Evolutionary conservation across 208 protist species (phyloP).

Genomic region (Trypanosoma rangeli): DNA sequence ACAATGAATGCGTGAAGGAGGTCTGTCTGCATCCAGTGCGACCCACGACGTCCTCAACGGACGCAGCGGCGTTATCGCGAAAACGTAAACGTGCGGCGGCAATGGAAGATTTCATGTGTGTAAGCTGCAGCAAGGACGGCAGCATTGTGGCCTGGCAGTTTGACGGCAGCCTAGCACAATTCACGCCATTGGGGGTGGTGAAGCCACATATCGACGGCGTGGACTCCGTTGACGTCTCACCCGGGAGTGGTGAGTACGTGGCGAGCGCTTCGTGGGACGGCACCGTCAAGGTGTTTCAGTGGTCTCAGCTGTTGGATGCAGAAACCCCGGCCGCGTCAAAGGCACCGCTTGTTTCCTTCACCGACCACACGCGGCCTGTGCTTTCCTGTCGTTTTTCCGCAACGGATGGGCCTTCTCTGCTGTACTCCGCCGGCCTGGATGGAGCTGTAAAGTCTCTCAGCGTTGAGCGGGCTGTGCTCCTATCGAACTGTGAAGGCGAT

Average conservation of each 20-base stretch:
- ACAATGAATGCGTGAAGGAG: slow-evolving; percentile 76
- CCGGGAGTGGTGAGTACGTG: slow-evolving; percentile 45
- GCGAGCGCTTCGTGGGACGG: slow-evolving; percentile 79
- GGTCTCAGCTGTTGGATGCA: slow-evolving; percentile 41
- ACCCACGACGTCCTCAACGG: background rate
- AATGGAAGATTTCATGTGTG: slow-evolving; percentile 52
- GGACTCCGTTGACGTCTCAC: slow-evolving; percentile 66
- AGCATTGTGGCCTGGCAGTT: slow-evolving; percentile 65
- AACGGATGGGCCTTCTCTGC: slow-evolving; percentile 28
- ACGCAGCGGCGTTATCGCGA: slow-evolving; percentile 6
- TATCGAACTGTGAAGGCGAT: slow-evolving; percentile 49
- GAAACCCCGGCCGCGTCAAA: slow-evolving; percentile 52
- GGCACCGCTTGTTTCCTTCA: slow-evolving; percentile 73
- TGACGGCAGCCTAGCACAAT: slow-evolving; percentile 31
- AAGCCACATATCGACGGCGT: slow-evolving; percentile 67
- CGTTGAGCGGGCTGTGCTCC: slow-evolving; percentile 47
- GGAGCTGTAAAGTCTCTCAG: slow-evolving; percentile 67
- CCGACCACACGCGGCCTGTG: slow-evolving; percentile 79
- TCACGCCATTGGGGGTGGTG: slow-evolving; percentile 53
- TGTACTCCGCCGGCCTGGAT: slow-evolving; percentile 79
- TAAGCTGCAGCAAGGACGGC: slow-evolving; percentile 79
- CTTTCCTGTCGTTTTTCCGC: slow-evolving; percentile 70
- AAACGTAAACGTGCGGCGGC: slow-evolving; percentile 28
- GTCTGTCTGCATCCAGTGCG: slow-evolving; percentile 51
- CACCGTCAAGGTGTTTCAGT: slow-evolving; percentile 78